Base-by-base conservation (phyloP, 2,329 filamentous ascomycete species). In the Pyrenophora seminiperda region DNA sequence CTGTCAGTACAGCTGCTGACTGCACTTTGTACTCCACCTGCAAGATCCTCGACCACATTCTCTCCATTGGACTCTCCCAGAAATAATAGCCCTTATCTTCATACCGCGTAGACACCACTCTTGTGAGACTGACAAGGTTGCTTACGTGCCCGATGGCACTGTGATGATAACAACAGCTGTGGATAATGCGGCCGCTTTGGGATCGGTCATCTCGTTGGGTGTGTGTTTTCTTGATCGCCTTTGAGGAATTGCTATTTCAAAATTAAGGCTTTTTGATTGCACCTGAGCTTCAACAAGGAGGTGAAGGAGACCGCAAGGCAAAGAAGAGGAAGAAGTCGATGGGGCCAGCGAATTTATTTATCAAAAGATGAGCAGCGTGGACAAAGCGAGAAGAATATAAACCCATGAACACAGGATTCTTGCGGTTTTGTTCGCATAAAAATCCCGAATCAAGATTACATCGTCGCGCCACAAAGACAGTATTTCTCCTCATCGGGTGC, bases 121-220 rank as follows among this genome's bases (percentile, higher is more conserved):
- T 44, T 33, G 20, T n/a, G 2, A n/a, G 11, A 7, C 13, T 5
- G 13, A 24, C 17, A 7, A 27, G 19, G 1, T 7, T 4, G n/a
- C 6, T 37, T 37, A 58, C 24, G 40, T 43, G n/a, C 52, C 47
- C 4, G 50, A 34, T 3, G 59, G 59, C 10, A 60, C 44, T 0
- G 54, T 56, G 47, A 62, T 56, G 30, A 56, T 61, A 24, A 62
- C 54, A 10, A 62, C 50, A 1, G 54, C 59, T 13, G 50, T 60
- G 2, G 57, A 62, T 10, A 60, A 20, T 4, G 59, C 59, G n/a
- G 59, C 57, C 4, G 57, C 52, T 49, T 60, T 58, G 9, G 54
- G 54, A 29, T 51, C 52, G 15, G 54, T 51, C 50, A 56, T 60
- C 13, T 31, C 49, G n/a, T 2, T 22, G 17, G 11, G 10, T 2